These are phyloP conservation scores for Saccharomycopsis malanga DNA, from an alignment of 805 yeast species.

Conservation along the genomic window DNA sequence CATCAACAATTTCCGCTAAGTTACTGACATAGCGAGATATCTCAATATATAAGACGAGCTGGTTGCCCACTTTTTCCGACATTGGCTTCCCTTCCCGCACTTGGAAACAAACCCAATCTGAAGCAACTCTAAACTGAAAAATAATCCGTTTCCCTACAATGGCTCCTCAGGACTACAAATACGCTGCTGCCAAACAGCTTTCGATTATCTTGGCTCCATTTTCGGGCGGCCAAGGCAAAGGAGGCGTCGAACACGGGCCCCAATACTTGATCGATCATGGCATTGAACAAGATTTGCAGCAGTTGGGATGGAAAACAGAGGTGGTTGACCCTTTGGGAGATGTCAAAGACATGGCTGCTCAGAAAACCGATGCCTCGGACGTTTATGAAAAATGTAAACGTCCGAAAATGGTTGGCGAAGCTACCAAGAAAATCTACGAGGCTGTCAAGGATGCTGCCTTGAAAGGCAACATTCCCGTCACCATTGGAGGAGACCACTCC, in stretches of 20 bases:
- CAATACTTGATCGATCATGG: constrained; percentile 68
- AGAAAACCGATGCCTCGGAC: constrained; percentile 34
- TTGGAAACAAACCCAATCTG: too few relatives aligned
- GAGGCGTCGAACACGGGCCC: constrained; percentile 96
- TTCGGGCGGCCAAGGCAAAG: constrained; percentile 90
- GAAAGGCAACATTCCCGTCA: constrained; percentile 57
- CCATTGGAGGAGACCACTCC: constrained; percentile 96
- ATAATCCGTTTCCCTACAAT: constrained; percentile 5
- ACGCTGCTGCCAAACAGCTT: constrained; percentile 45
- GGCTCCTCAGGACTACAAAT: constrained; percentile 37
- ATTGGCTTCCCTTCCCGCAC: background rate
- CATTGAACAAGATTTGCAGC: constrained; percentile 50
- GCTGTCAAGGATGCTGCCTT: constrained; percentile 47
- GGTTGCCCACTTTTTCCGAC: constrained; percentile 1
- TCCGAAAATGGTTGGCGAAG: constrained; percentile 69
- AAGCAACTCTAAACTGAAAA: too few relatives aligned
- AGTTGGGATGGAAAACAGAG: constrained; percentile 64
- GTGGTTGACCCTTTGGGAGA: constrained; percentile 46
- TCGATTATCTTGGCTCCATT: constrained; percentile 87
- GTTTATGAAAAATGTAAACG: constrained; percentile 54
- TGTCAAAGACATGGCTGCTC: constrained; percentile 37
- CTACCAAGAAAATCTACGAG: constrained; percentile 56
- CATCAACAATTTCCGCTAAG: constrained; percentile 20
- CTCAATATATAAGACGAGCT: constrained; percentile 15
- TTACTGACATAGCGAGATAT: constrained; percentile 21